Percentiles rank a stretch among this genome's conserved stretches.
These are phyloP conservation scores for Candida saitoana DNA, from an alignment of 805 yeast species.

Conservation along the genomic window DNA sequence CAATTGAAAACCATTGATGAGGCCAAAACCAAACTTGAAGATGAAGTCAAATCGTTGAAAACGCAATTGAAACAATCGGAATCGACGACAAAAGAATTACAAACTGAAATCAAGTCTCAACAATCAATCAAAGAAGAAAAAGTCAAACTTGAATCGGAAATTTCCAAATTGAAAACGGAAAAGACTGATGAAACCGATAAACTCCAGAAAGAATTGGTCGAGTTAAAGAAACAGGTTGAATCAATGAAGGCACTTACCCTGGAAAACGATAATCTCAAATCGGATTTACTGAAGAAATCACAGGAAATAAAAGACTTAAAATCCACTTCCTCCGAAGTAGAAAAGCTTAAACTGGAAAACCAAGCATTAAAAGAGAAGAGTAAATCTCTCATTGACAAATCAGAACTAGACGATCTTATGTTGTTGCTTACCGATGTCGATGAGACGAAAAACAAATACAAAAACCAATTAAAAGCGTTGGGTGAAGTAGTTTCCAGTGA, in stretches of 20 bases:
- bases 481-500: constrained; percentile 68
- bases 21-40: constrained; percentile 3
- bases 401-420: constrained; percentile 71
- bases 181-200: neutral
- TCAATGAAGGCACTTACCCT: neutral
- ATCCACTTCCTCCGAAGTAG: neutral
- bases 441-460: constrained; percentile 58
- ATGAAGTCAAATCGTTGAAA: neutral
- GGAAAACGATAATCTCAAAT: neutral
- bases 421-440: constrained; percentile 74
- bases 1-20: neutral
- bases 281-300: neutral
- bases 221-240: constrained; percentile 2
- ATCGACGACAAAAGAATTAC: neutral
- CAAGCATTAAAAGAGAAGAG: constrained; percentile 7
- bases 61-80: neutral
- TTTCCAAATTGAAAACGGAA: constrained; percentile 1
- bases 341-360: constrained; percentile 4
- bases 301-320: constrained; percentile 6
- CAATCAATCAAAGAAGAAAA: constrained; percentile 6
- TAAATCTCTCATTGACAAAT: constrained; percentile 24
- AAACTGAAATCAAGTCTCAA: neutral
- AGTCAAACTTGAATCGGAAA: constrained; percentile 4
- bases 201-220: neutral
- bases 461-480: constrained; percentile 43